Conservation (phyloP, 768 basidiomycete species). For the Lactarius hatsudake region DNA sequence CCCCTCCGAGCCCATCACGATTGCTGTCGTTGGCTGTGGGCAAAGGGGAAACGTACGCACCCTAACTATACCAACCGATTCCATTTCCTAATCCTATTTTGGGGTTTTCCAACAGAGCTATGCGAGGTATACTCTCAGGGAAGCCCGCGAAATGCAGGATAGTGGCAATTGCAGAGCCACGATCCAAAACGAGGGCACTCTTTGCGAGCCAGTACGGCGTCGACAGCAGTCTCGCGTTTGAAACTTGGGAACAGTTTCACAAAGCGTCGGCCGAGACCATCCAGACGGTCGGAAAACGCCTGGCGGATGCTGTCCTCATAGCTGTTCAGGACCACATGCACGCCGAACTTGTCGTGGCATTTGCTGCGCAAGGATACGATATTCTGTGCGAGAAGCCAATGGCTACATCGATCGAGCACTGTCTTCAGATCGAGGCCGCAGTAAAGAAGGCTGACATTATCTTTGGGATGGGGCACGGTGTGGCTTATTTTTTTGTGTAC, state of each 20-base stretch:
- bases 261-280: conserved; percentile 66
- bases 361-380: conserved; percentile 79
- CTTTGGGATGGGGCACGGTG: conserved; percentile 88
- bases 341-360: conserved; percentile 66
- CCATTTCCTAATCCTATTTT: not conserved
- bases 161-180: conserved; percentile 84
- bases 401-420: conserved; percentile 72
- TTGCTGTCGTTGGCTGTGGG: conserved; percentile 81
- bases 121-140: conserved; percentile 54
- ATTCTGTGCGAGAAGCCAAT: conserved; percentile 94
- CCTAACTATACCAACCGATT: not conserved
- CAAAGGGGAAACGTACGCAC: conserved; percentile 67
- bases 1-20: conserved; percentile 49
- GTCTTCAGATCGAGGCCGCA: conserved; percentile 69
- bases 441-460: conserved; percentile 67
- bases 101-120: conserved; percentile 49
- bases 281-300: conserved; percentile 58
- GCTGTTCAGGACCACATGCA: conserved; percentile 83
- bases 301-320: conserved; percentile 81
- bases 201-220: conserved; percentile 59
- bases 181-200: conserved; percentile 56
- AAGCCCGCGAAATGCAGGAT: conserved; percentile 68
- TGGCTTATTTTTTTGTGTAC: conserved; percentile 22
- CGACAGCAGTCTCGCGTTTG: conserved; percentile 67
- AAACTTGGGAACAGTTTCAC: conserved; percentile 67